Base-by-base conservation (phyloP, 2,329 filamentous ascomycete species). In the Aspergillus pseudoglaucus region DNA sequence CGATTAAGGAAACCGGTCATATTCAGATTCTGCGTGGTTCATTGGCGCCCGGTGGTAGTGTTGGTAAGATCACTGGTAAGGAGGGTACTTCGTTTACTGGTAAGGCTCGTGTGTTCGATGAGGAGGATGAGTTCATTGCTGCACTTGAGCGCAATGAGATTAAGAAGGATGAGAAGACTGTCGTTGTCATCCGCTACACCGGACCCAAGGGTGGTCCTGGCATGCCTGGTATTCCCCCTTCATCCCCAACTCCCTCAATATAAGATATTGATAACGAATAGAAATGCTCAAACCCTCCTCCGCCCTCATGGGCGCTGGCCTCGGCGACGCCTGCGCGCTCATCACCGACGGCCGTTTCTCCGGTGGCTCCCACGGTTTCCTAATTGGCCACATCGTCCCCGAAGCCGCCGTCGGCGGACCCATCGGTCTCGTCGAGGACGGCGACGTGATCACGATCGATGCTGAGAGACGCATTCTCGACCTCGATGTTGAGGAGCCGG, bases 341-440 rank as follows among this genome's bases (percentile, higher is more conserved):
- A 83, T 88, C 66, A 88, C 85, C 1, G 85, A 88, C 59, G 84
- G 84, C 20, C 65, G 68, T 43, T 71, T 70, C 63, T 70, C 66
- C 7, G 89, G 89, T 49, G 89, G 87, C 45, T 86, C 81, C 52
- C 88, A 93, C 77, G 88, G 88, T 35, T 93, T 93, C 78, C 74
- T 93, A 57, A 91, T 93, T 60, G 88, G 88, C 1, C 88, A 93
- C 70, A 86, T 95, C 53, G 88, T 90, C 37, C 89, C 89, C 22
- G 89, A 95, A 72, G 89, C 89, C 7, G 84, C 88, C 63, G 87
- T 87, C 55, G 89, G 89, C 44, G 89, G 89, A 0, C 89, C 89
- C 2, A 93, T 95, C 53, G 89, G 81, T 12, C 77, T 95, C 9
- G 85, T 93, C n/a, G 68, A 79, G 58, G 84, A 95, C 57, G 89